Percentiles rank a stretch among this genome's conserved stretches.
Conservation (phyloP, 2,329 filamentous ascomycete species). For the Diaporthe humulicola region DNA sequence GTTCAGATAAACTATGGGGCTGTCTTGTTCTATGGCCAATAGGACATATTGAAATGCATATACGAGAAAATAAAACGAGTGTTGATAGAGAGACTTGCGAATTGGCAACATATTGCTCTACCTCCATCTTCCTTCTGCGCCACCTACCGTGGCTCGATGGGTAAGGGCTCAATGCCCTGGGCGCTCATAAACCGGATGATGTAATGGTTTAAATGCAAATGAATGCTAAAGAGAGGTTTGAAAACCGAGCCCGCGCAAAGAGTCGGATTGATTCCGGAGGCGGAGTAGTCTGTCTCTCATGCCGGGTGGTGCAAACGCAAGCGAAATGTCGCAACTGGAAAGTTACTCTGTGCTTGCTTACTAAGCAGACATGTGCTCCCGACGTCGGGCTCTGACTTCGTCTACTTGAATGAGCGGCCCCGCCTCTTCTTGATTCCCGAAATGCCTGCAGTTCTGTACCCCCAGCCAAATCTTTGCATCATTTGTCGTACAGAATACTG, state of each 20-base stretch:
- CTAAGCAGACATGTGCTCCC: background rate
- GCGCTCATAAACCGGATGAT: background rate
- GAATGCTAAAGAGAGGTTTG: no score
- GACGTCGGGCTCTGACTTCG: background rate
- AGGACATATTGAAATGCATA: background rate
- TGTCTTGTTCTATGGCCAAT: background rate
- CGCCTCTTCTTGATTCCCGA: background rate
- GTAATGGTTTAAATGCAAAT: background rate
- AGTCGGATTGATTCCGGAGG: background rate
- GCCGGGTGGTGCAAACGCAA: background rate
- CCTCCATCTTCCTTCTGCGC: no score
- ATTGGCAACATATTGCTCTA: background rate
- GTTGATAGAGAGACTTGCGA: background rate
- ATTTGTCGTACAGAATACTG: background rate
- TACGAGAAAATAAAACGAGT: background rate
- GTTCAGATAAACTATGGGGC: background rate
- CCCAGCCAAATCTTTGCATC: background rate
- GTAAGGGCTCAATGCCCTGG: background rate
- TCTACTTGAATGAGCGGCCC: background rate
- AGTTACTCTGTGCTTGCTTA: background rate
- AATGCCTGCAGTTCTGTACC: background rate
- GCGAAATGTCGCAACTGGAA: slow-evolving; percentile 9
- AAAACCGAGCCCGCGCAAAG: background rate
- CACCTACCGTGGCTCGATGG: no score
- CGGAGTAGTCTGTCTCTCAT: background rate